phyloP scores from a whole-genome alignment of 2,329 filamentous ascomycete genomes.

The Sphaerulina populicola region DNA sequence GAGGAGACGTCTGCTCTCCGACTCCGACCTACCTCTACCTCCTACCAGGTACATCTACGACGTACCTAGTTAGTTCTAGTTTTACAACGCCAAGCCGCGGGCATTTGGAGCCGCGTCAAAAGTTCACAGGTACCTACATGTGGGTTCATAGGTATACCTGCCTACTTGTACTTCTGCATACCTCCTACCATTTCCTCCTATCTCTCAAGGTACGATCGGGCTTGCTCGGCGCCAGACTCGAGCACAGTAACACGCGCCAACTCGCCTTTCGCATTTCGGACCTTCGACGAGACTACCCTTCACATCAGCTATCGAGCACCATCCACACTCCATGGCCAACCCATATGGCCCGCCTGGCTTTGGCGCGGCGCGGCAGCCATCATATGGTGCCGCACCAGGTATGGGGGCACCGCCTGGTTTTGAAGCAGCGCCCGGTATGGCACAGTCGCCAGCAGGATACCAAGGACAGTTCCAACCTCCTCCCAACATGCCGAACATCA shows the following conservation, averaged over 20 bases:
- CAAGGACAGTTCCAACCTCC: slow-evolving; percentile 81
- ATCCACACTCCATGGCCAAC: slow-evolving; percentile 28
- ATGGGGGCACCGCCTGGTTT: slow-evolving; percentile 76
- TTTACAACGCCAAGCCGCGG: neutral
- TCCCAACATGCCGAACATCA: slow-evolving; percentile 90
- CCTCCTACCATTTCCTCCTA: too few relatives aligned
- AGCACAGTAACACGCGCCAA: too few relatives aligned
- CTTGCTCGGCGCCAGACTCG: too few relatives aligned
- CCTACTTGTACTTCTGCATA: too few relatives aligned
- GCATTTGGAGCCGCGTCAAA: too few relatives aligned
- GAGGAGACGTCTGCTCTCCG: neutral
- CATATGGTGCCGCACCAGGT: slow-evolving; percentile 54
- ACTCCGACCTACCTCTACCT: neutral
- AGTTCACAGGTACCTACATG: neutral
- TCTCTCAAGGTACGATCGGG: too few relatives aligned
- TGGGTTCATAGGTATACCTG: neutral
- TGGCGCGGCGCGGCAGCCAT: slow-evolving; percentile 45
- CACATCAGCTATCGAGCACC: neutral
- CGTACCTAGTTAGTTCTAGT: neutral
- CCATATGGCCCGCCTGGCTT: slow-evolving; percentile 48
- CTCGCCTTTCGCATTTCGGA: too few relatives aligned
- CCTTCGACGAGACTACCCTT: too few relatives aligned
- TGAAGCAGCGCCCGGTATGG: slow-evolving; percentile 67
- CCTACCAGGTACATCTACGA: neutral
- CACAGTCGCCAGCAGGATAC: slow-evolving; percentile 66